Evolutionary conservation across 1,284 basidiomycete genomes (phyloP).

Genomic region (Trametes sp.): DNA sequence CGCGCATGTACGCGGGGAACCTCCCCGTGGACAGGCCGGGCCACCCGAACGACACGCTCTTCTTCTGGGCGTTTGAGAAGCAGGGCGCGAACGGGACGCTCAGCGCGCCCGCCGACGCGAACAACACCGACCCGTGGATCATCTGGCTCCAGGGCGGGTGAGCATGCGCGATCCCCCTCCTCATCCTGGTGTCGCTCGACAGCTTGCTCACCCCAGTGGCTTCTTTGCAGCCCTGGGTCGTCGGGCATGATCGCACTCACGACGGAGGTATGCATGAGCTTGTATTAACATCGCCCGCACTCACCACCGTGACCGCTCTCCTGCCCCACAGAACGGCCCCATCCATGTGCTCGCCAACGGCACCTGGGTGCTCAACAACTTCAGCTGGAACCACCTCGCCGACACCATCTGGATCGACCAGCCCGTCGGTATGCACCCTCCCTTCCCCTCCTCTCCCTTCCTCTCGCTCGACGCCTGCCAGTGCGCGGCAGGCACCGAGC

Average conservation of each 20-base stretch:
- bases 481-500: constrained; percentile 17
- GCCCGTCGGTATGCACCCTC: constrained; percentile 51
- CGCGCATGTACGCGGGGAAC: constrained; percentile 73
- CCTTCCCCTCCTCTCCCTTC: background rate
- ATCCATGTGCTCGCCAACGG: constrained; percentile 62
- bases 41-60: constrained; percentile 71
- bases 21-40: constrained; percentile 62
- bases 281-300: background rate
- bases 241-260: constrained; percentile 73
- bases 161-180: constrained; percentile 4
- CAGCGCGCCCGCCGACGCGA: constrained; percentile 45
- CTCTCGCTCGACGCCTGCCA: background rate
- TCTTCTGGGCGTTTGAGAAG: constrained; percentile 70
- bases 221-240: constrained; percentile 58
- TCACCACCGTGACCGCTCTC: background rate
- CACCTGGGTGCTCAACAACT: constrained; percentile 56
- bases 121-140: constrained; percentile 65
- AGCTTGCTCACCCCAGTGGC: background rate
- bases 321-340: constrained; percentile 65
- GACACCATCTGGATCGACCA: constrained; percentile 79
- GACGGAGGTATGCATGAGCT: constrained; percentile 56
- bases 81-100: constrained; percentile 66
- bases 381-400: constrained; percentile 65
- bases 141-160: constrained; percentile 78
- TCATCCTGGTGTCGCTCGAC: background rate